Evolutionary conservation across 2,329 filamentous ascomycete genomes (phyloP).

Genomic region (Bipolaris oryzae): DNA sequence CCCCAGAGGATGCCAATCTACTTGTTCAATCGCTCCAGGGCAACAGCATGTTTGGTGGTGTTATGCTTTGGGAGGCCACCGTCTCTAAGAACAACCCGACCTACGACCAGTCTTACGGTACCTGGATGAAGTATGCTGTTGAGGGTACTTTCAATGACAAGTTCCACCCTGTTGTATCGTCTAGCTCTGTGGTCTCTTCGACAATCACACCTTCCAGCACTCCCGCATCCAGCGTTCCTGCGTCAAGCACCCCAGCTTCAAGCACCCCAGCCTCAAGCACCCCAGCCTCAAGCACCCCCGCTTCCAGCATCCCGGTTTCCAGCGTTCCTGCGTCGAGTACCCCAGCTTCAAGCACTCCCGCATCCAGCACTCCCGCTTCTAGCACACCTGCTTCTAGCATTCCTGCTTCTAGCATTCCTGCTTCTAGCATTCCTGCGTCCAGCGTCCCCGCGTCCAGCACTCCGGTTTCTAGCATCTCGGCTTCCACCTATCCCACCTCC

Average conservation of each 20-base stretch:
- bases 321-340: not conserved
- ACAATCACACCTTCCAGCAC: not conserved
- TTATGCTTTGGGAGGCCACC: constrained; percentile 66
- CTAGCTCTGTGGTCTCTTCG: constrained; percentile 7
- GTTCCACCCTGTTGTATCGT: constrained; percentile 25
- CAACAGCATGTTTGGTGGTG: constrained; percentile 58
- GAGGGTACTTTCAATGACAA: constrained; percentile 27
- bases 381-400: not conserved
- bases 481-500: not conserved
- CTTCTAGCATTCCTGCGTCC: not conserved
- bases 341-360: not conserved
- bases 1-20: constrained; percentile 52
- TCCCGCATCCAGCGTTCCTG: not conserved
- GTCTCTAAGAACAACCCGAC: constrained; percentile 54
- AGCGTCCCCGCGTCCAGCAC: not conserved
- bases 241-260: not conserved
- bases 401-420: not conserved
- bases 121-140: constrained; percentile 55
- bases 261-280: not conserved
- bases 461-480: not conserved
- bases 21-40: constrained; percentile 50
- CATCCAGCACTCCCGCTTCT: constrained; percentile 1
- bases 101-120: constrained; percentile 53
- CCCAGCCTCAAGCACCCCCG: not conserved
- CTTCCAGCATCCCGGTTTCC: not conserved